These are phyloP conservation scores for Colletotrichum tamarilloi DNA, from an alignment of 2,329 filamentous ascomycete species.

Conservation along the genomic window DNA sequence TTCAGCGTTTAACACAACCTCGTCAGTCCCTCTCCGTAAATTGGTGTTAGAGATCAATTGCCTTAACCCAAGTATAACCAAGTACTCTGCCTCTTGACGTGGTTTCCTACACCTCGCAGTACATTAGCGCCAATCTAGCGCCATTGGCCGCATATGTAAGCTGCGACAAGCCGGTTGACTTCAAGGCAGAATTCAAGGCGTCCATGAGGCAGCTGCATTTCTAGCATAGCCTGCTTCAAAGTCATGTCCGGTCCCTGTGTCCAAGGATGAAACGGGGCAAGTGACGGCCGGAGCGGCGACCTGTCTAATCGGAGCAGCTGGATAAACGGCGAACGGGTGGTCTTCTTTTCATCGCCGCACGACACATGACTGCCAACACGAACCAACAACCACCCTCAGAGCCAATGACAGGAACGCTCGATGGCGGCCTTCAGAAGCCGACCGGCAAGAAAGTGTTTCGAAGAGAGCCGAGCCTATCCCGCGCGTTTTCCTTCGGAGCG, in stretches of 20 bases:
- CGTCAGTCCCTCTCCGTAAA: not conserved
- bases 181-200: not conserved
- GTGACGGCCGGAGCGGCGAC: not conserved
- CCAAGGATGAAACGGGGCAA: not conserved
- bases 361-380: not conserved
- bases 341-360: not conserved
- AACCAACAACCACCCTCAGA: not conserved
- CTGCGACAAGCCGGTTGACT: not conserved
- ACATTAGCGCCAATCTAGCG: not conserved
- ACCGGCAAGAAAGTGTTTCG: not conserved
- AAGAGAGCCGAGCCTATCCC: not conserved
- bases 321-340: not conserved
- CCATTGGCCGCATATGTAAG: not conserved
- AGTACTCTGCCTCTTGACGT: not conserved
- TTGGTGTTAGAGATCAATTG: no score
- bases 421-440: not conserved
- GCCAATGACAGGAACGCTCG: not conserved
- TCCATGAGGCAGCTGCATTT: not conserved
- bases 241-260: not conserved
- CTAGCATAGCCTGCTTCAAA: not conserved
- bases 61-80: no score
- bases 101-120: not conserved
- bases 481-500: not conserved
- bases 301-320: not conserved
- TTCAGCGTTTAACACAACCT: not conserved